Conservation (phyloP, 192 early-diverging fungal genomes). For the Coemansia sp. region DNA sequence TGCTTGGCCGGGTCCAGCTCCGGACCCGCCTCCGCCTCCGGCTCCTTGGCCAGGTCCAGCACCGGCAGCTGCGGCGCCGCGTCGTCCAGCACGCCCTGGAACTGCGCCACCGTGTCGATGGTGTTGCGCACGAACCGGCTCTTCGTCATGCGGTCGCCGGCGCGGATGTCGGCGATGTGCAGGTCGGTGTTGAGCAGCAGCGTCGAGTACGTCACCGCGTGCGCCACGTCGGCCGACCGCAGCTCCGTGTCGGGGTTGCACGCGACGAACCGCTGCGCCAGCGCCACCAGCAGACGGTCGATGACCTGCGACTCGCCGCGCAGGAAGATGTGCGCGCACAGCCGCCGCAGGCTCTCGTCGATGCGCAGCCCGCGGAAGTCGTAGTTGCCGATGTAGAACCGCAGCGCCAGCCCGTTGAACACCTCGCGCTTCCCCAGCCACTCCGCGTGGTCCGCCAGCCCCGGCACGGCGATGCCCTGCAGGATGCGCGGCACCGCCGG, state of each 20-base stretch:
- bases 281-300: slow-evolving; percentile 81
- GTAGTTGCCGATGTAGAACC: slow-evolving; percentile 75
- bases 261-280: slow-evolving; percentile 78
- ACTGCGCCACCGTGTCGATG: slow-evolving; percentile 55
- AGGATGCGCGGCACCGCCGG: slow-evolving; percentile 20
- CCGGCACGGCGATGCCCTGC: slow-evolving; percentile 37
- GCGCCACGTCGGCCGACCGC: slow-evolving; percentile 68
- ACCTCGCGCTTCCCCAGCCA: slow-evolving; percentile 57
- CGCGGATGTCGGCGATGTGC: slow-evolving; percentile 74
- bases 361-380: slow-evolving; percentile 68
- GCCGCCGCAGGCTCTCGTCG: slow-evolving; percentile 74
- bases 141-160: slow-evolving; percentile 69
- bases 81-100: too few relatives aligned
- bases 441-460: slow-evolving; percentile 42
- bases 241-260: slow-evolving; percentile 69
- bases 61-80: too few relatives aligned
- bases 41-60: too few relatives aligned
- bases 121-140: slow-evolving; percentile 74
- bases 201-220: slow-evolving; percentile 82
- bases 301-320: slow-evolving; percentile 93
- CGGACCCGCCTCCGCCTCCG: too few relatives aligned
- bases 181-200: slow-evolving; percentile 92
- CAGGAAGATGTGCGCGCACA: slow-evolving; percentile 77
- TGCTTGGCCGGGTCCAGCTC: slow-evolving; percentile 49
- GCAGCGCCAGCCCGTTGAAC: slow-evolving; percentile 58